Base-by-base conservation (phyloP, 805 yeast species). In the Wickerhamia fluorescens region DNA sequence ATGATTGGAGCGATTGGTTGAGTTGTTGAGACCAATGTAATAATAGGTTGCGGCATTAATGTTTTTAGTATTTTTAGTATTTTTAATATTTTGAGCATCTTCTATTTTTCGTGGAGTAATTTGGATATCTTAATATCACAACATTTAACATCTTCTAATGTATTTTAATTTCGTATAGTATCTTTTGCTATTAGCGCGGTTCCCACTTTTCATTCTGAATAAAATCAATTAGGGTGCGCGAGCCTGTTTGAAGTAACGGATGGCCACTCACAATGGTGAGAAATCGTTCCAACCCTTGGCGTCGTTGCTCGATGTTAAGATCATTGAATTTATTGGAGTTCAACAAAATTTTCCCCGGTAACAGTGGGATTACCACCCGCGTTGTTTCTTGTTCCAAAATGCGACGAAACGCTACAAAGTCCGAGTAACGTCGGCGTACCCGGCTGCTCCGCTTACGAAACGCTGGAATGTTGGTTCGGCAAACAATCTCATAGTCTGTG, bases 401-500 rank as follows among this genome's bases (percentile, higher is more conserved):
- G 33, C 73, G 78, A 37, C 84, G 68, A 48, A 89, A 84, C 14
- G 73, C 68, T 36, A 83, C 97, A 53, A 89, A 89, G 47, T 92
- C 97, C 24, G 87, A 75, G 61, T 86, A 89, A 27, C 97, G 59
- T 43, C 98, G 70, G 36, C 96, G 73, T 5, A 87, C 95, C 18
- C 66, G 57, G 17, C 86, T 74, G 23, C 54, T 53, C 29, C 76
- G 63, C 36, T 73, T 69, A 38, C 72, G 72, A 57, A 92, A 89
- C 2, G 87, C 78, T 1, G 97, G 97, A 32, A 92, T 75, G 55
- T 92, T 89, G 14, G 96, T 89, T 53, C 87, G 68, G 52, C 96
- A 86, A 6, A 82, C 66, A 14, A 89, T 75, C 54, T 88, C 96
- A 55, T 89, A 89, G 56, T 89, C 97, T 7, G 97, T 89, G 53